Conservation (phyloP, 495 filamentous ascomycete species). For the Podospora conica region DNA sequence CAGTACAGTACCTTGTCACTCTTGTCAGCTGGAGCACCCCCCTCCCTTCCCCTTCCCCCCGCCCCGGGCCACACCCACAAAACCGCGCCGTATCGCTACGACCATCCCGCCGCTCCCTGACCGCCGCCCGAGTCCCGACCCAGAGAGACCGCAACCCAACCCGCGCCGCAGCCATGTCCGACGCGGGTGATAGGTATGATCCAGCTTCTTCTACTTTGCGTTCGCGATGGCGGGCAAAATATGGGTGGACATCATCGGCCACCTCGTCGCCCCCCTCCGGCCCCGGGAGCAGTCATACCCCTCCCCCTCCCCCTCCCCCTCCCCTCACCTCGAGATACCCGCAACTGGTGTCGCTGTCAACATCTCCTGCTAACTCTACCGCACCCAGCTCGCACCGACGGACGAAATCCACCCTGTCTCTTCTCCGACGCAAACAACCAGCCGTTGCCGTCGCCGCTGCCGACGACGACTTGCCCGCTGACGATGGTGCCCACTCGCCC, state of each 20-base stretch:
- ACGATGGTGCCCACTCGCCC: slow-evolving; percentile 33
- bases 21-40: not conserved
- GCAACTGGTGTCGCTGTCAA: not conserved
- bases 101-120: not conserved
- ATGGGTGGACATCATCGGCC: not conserved
- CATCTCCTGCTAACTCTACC: slow-evolving; percentile 10
- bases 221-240: not conserved
- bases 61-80: not conserved
- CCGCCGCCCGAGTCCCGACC: not conserved
- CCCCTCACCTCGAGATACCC: not conserved
- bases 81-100: not conserved
- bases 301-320: not conserved
- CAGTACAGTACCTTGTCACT: not conserved
- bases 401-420: slow-evolving; percentile 46
- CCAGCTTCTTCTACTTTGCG: not conserved
- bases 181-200: slow-evolving; percentile 39
- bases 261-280: not conserved
- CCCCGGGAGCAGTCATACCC: not conserved
- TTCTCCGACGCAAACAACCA: slow-evolving; percentile 39
- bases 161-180: slow-evolving; percentile 31
- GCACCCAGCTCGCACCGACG: slow-evolving; percentile 42
- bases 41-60: not conserved
- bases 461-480: slow-evolving; percentile 40
- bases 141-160: not conserved
- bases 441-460: slow-evolving; percentile 18